Conservation (phyloP, 148 eudicot species). For the Camellia japonica region DNA sequence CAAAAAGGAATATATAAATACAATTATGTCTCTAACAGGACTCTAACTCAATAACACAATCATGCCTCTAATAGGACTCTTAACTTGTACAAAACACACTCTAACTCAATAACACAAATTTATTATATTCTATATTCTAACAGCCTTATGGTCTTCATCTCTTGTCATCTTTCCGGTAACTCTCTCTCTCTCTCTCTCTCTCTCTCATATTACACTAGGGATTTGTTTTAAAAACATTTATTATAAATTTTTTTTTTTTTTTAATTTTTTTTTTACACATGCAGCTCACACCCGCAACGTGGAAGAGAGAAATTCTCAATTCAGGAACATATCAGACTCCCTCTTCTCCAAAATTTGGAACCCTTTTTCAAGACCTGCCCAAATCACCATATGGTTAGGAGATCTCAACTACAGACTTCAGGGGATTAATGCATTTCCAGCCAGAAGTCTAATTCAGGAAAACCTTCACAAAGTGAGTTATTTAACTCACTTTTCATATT, state of each 20-base stretch:
- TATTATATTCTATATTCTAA: too few relatives aligned
- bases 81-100: too few relatives aligned
- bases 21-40: too few relatives aligned
- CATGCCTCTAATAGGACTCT: too few relatives aligned
- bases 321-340: conserved; percentile 33
- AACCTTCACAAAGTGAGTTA: conserved; percentile 38
- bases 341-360: conserved; percentile 42
- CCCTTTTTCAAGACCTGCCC: conserved; percentile 33
- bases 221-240: too few relatives aligned
- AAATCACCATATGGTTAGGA: conserved; percentile 46
- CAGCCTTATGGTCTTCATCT: too few relatives aligned
- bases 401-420: conserved; percentile 52
- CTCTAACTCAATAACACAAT: too few relatives aligned
- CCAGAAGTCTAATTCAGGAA: conserved; percentile 38
- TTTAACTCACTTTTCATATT: not conserved
- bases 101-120: too few relatives aligned
- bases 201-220: too few relatives aligned
- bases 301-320: conserved; percentile 46
- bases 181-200: too few relatives aligned
- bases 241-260: not conserved
- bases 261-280: not conserved
- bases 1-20: too few relatives aligned
- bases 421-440: conserved; percentile 49
- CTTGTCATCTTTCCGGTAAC: too few relatives aligned
- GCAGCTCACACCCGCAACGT: conserved; percentile 52